Percentiles rank a stretch among this genome's conserved stretches.
Evolutionary conservation across 441 rosid species (phyloP).

Genomic region (Viola pubescens): DNA sequence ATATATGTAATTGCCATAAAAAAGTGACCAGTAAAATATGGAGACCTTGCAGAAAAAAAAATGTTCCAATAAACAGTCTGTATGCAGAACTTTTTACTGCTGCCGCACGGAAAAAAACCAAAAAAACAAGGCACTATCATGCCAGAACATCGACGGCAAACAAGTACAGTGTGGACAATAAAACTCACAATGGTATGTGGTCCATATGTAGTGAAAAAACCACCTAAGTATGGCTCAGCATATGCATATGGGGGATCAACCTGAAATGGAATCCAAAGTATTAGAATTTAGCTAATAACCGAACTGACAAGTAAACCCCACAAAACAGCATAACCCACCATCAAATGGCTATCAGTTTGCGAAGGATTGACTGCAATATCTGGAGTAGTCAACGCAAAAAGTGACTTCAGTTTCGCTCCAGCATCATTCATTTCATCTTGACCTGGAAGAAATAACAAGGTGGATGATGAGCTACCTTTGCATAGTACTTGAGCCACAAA

Average conservation of each 20-base stretch:
- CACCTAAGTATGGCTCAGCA: constrained; percentile 28
- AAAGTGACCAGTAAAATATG: no score
- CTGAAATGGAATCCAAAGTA: constrained; percentile 21
- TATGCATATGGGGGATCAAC: constrained; percentile 19
- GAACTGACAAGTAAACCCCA: background rate
- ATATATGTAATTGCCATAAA: no score
- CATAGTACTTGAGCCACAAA: no score
- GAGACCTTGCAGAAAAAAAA: no score
- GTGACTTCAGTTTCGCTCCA: constrained; percentile 30
- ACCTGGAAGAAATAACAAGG: constrained; percentile 16
- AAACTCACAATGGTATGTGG: constrained; percentile 32
- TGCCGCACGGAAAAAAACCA: background rate
- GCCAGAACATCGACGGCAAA: background rate
- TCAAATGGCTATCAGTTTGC: constrained; percentile 21
- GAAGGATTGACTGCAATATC: constrained; percentile 19
- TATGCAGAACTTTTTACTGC: no score
- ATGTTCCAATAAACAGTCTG: no score
- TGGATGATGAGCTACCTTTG: background rate
- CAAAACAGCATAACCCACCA: constrained; percentile 18
- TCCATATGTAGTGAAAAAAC: constrained; percentile 28
- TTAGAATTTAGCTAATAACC: background rate
- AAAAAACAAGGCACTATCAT: background rate
- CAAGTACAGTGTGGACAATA: background rate
- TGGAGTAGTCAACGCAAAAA: constrained; percentile 21
- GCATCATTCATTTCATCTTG: constrained; percentile 29